Percentiles rank a stretch among this genome's conserved stretches.
These are phyloP conservation scores for Lipomyces oligophaga DNA, from an alignment of 805 yeast species.

Conservation along the genomic window DNA sequence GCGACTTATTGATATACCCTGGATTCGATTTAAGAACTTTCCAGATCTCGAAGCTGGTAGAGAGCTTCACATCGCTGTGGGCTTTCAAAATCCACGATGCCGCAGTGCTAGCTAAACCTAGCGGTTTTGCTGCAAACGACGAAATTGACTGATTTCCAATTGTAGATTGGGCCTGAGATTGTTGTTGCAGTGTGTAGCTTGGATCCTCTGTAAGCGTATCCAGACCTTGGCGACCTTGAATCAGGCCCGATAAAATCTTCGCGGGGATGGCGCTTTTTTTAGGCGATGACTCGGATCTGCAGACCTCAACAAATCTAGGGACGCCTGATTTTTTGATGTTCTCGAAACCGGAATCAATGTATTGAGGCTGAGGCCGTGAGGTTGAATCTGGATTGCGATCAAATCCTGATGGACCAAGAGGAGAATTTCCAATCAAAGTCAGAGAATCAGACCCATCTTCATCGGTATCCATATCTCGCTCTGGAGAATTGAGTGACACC, in stretches of 20 bases:
- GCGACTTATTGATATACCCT: constrained; percentile 11
- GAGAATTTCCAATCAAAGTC: too few species aligned
- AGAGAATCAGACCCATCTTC: neutral
- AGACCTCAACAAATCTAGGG: too few species aligned
- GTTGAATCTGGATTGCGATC: neutral
- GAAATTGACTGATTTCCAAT: neutral
- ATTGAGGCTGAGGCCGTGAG: neutral
- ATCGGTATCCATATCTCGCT: neutral
- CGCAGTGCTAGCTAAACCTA: constrained; percentile 1
- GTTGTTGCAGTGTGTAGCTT: neutral
- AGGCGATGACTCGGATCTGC: too few species aligned
- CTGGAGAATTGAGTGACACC: neutral
- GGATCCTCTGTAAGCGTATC: constrained; percentile 3
- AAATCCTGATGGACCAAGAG: neutral
- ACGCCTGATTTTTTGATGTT: too few species aligned
- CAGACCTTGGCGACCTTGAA: constrained; percentile 8
- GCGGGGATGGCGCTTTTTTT: constrained; percentile 2
- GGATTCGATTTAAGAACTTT: constrained; percentile 4
- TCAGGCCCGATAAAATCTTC: neutral
- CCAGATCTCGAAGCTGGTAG: constrained; percentile 8
- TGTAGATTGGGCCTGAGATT: neutral
- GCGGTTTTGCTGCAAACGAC: neutral
- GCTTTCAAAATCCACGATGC: constrained; percentile 13
- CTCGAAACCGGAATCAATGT: too few species aligned
- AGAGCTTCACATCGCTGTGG: constrained; percentile 20